These are phyloP conservation scores for Naganishia onofrii DNA, from an alignment of 768 basidiomycete species.

Conservation along the genomic window DNA sequence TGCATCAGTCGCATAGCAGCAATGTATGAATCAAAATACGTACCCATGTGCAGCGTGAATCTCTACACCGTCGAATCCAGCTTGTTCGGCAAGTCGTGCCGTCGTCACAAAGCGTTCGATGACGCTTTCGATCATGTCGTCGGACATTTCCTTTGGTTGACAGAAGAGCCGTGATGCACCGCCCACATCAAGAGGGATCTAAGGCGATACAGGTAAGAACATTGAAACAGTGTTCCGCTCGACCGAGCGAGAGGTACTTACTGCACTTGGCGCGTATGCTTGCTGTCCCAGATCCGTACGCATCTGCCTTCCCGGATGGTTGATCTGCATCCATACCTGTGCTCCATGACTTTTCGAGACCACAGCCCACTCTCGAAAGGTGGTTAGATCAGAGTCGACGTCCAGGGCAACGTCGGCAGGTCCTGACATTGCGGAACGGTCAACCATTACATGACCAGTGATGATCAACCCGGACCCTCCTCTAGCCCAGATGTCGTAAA, in stretches of 20 bases:
- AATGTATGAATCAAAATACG: not conserved
- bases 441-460: constrained; percentile 13
- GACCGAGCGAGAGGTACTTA: not conserved
- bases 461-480: constrained; percentile 10
- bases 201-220: not conserved
- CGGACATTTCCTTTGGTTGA: constrained; percentile 2
- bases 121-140: not conserved
- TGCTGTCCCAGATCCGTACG: constrained; percentile 6
- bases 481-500: not conserved
- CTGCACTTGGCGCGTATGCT: constrained; percentile 5
- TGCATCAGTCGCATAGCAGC: not conserved
- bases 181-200: not conserved
- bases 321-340: constrained; percentile 15
- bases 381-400: not conserved
- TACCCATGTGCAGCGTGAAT: constrained; percentile 21
- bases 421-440: constrained; percentile 1
- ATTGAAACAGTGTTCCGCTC: not conserved
- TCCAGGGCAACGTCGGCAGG: not conserved
- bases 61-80: constrained; percentile 26
- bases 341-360: not conserved
- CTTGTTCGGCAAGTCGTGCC: constrained; percentile 3
- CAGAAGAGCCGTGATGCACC: not conserved
- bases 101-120: constrained; percentile 2
- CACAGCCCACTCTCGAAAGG: constrained; percentile 1
- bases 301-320: constrained; percentile 21